Conservation (phyloP, 148 eudicot genomes). For the Nepenthes mirabilis region DNA sequence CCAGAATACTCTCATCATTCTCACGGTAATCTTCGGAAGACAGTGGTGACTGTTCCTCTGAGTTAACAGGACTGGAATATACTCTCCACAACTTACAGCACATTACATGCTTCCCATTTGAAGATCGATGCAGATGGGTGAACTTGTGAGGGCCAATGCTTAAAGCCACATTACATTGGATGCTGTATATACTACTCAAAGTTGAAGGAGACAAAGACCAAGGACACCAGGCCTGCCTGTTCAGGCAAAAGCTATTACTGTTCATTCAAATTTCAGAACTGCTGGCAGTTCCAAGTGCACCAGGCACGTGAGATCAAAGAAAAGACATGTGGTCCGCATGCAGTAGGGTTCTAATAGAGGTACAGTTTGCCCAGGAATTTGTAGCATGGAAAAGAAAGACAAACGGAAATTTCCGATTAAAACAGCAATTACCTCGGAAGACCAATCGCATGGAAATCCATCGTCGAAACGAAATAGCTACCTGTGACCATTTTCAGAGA, state of each 20-base stretch:
- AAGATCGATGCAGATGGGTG: slow-evolving; percentile 10
- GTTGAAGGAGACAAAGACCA: slow-evolving; percentile 10
- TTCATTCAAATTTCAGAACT: too few species aligned
- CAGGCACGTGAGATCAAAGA: too few species aligned
- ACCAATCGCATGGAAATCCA: too few species aligned
- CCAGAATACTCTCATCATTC: slow-evolving; percentile 17
- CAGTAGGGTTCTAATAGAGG: too few species aligned
- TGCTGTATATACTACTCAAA: slow-evolving; percentile 6
- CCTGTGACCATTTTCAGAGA: too few species aligned
- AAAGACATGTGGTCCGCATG: too few species aligned
- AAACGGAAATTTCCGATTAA: too few species aligned
- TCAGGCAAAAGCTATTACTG: slow-evolving; percentile 31
- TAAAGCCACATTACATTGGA: slow-evolving; percentile 20
- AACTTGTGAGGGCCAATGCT: slow-evolving; percentile 16
- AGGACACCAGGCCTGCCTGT: slow-evolving; percentile 13
- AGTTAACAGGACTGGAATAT: slow-evolving; percentile 25
- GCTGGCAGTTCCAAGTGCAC: background rate
- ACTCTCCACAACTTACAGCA: slow-evolving; percentile 15
- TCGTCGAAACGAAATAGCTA: too few species aligned
- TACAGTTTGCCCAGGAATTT: too few species aligned
- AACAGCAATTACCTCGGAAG: too few species aligned
- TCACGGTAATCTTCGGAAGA: slow-evolving; percentile 17
- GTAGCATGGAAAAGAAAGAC: too few species aligned
- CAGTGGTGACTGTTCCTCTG: slow-evolving; percentile 35
- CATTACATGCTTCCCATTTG: slow-evolving; percentile 10